A percentile compares a stretch with the other conserved stretches of the same genome.
Evolutionary conservation across 148 eudicot genomes (phyloP).

Genomic region (Amaranthus cruentus): DNA sequence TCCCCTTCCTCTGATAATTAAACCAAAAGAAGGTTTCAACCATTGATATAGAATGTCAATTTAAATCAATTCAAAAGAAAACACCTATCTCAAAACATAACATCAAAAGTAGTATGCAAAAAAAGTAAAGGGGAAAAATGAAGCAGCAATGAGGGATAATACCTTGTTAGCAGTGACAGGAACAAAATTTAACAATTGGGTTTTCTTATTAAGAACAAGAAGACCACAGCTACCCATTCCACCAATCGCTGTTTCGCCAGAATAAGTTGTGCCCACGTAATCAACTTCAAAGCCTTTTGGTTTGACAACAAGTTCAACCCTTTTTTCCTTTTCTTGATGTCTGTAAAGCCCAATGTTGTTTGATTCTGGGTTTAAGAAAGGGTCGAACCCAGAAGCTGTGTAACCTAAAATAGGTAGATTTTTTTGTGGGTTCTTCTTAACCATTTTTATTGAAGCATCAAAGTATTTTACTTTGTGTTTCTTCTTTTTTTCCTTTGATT

Average conservation of each 20-base stretch:
- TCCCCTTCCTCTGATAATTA: too few species aligned
- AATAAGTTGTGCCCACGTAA: slow-evolving; percentile 47
- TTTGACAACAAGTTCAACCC: slow-evolving; percentile 52
- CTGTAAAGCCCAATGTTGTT: slow-evolving; percentile 31
- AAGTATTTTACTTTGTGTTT: not conserved
- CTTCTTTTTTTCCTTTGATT: slow-evolving; percentile 22
- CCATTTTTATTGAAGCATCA: slow-evolving; percentile 21
- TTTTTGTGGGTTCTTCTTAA: slow-evolving; percentile 28
- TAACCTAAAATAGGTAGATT: slow-evolving; percentile 50
- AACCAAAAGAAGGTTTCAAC: too few species aligned
- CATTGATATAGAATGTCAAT: too few species aligned
- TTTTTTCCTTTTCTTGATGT: slow-evolving; percentile 27
- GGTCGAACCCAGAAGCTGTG: slow-evolving; percentile 55
- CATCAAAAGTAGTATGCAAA: not conserved
- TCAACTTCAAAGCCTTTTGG: slow-evolving; percentile 39
- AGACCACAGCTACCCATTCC: slow-evolving; percentile 57
- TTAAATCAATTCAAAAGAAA: too few species aligned
- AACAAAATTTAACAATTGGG: slow-evolving; percentile 46
- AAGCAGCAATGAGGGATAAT: not conserved
- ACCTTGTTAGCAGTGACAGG: slow-evolving; percentile 75
- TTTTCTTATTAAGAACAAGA: slow-evolving; percentile 54
- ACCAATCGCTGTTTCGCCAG: slow-evolving; percentile 60
- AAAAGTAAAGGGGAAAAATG: not conserved
- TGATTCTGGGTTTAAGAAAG: slow-evolving; percentile 15
- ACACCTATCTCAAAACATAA: too few species aligned